Evolutionary conservation across 192 early-diverging fungal genomes (phyloP), one percentile per base, ranked within the genome.

Genomic region (Rhizophagus clarus): DNA sequence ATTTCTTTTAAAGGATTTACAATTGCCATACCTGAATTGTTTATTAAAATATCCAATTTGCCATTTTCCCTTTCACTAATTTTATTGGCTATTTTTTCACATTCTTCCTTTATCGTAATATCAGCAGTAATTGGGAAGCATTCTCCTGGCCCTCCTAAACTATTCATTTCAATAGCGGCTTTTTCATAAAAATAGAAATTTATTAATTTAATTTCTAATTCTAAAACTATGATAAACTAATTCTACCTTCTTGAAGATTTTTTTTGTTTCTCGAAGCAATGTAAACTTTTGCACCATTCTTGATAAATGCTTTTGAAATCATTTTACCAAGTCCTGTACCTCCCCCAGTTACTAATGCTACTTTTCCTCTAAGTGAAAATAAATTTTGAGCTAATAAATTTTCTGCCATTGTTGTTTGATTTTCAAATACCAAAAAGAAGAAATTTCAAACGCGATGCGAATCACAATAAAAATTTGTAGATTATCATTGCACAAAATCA

Each of bases 251-350:
- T 34, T 56, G 7, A 22, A 61, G 32, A 51, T 4, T 51, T 24
- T 32, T 60, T 68, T 40, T 4, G 14, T 60, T 96, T 76, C 97
- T 89, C 40, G 92, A 93, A 40, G 93, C 91, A 81, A 98, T 98
- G 82, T 96, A 98, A 34, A 98, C 97, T 82, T 87, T 92, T 72
- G 93, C 94, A 17, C 96, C 96, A 88, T 94, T 95, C 75, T 89
- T 91, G 26, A 97, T 91, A 70, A 96, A 92, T n/a, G 91, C 93
- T 70, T 90, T 86, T 45, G 89, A 84, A 73, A 90, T 88, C 86
- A 86, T 86, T 66, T 86, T 79, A 26, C 88, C 89, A 81, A 90
- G 88, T 49, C 84, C 82, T 75, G 71, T 47, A 0, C 88, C 86
- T 72, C 93, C 93, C 47, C 95, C 95, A 15, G 95, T 96, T 51